These are phyloP conservation scores for Exophiala spinifera DNA, from an alignment of 2,329 filamentous ascomycete genomes.

Conservation along the genomic window DNA sequence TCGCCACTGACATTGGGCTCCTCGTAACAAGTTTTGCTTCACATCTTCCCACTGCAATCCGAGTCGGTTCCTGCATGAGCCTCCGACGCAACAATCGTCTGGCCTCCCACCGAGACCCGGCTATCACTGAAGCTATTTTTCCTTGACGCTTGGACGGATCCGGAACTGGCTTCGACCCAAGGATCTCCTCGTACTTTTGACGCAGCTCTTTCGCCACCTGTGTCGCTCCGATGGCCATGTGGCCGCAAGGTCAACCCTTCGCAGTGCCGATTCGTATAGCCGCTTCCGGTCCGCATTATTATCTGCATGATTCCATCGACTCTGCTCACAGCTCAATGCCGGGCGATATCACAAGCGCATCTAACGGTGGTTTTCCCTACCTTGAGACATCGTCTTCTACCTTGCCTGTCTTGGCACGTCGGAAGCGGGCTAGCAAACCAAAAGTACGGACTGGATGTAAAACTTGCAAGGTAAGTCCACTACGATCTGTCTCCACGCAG, in stretches of 20 bases:
- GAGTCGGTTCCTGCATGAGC: conserved; percentile 18
- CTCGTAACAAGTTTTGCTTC: conserved; percentile 22
- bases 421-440: conserved; percentile 26
- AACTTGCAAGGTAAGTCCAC: conserved; percentile 27
- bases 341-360: not conserved
- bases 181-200: conserved; percentile 23
- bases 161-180: conserved; percentile 5
- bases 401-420: conserved; percentile 11
- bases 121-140: conserved; percentile 5
- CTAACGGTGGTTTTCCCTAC: not conserved
- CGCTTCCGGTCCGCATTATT: conserved; percentile 10
- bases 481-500: not conserved
- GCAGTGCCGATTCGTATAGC: conserved; percentile 10
- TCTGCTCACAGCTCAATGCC: conserved; percentile 2
- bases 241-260: conserved; percentile 12
- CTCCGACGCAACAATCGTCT: not conserved
- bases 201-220: conserved; percentile 13
- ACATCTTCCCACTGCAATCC: not conserved
- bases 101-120: not conserved
- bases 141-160: conserved; percentile 14
- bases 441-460: conserved; percentile 30
- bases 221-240: conserved; percentile 13
- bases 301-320: conserved; percentile 6
- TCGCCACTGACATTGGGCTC: conserved; percentile 13
- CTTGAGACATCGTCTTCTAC: not conserved